Conservation (phyloP, 345 rosid genomes). For the Theobroma cacao region DNA sequence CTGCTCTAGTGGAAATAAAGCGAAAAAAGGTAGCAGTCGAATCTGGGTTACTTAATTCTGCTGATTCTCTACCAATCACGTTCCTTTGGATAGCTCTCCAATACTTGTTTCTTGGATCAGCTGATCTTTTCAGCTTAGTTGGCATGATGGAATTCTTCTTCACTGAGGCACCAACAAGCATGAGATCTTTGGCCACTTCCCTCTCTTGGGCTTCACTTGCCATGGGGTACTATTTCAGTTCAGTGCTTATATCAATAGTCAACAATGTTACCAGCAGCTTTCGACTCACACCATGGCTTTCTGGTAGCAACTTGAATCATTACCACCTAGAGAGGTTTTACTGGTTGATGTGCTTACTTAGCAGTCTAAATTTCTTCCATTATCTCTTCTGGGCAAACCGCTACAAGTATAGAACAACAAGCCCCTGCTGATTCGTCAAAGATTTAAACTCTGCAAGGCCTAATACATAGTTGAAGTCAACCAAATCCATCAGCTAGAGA, state of each 20-base stretch:
- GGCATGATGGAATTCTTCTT: constrained; percentile 97
- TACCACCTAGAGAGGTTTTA: constrained; percentile 79
- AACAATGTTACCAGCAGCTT: constrained; percentile 46
- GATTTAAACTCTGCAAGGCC: neutral
- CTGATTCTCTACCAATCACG: constrained; percentile 69
- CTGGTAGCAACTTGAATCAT: constrained; percentile 70
- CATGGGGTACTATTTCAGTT: constrained; percentile 88
- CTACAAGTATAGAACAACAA: constrained; percentile 51
- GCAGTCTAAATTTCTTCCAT: constrained; percentile 65
- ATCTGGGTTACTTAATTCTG: constrained; percentile 32
- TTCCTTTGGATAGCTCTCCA: constrained; percentile 90
- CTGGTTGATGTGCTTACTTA: constrained; percentile 81
- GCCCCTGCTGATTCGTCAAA: neutral
- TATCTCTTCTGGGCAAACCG: constrained; percentile 84
- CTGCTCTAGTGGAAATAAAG: constrained; percentile 76
- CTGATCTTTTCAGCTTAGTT: constrained; percentile 84
- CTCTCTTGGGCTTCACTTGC: constrained; percentile 96
- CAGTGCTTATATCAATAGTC: constrained; percentile 63
- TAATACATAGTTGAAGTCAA: neutral
- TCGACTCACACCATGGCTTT: constrained; percentile 56
- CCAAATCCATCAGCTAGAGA: neutral
- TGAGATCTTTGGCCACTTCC: constrained; percentile 88
- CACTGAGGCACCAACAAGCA: constrained; percentile 74
- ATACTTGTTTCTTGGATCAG: constrained; percentile 92
- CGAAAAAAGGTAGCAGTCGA: constrained; percentile 40